Evolutionary conservation across 78 protist genomes (phyloP).

Genomic region (Guillardia theta): DNA sequence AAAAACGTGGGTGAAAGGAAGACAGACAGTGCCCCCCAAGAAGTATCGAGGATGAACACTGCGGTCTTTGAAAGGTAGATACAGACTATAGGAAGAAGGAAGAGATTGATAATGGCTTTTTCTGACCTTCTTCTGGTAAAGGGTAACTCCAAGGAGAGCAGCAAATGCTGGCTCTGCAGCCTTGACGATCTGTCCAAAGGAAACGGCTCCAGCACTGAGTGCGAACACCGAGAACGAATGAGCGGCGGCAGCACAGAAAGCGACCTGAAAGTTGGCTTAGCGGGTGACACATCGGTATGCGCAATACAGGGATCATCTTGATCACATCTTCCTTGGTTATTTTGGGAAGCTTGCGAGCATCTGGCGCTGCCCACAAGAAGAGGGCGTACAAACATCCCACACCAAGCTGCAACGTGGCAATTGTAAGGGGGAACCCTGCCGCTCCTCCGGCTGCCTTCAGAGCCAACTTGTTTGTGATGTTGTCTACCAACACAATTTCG

Average conservation of each 20-base stretch:
- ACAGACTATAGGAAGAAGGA: too few species aligned
- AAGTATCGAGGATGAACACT: too few species aligned
- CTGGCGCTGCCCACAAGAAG: constrained; percentile 47
- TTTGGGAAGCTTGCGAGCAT: constrained; percentile 26
- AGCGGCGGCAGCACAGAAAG: constrained; percentile 42
- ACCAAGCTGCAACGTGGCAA: constrained; percentile 47
- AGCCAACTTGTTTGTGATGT: constrained; percentile 47
- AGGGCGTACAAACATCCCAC: constrained; percentile 30
- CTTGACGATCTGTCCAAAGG: constrained; percentile 56
- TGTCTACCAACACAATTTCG: too few species aligned
- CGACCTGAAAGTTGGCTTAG: not conserved
- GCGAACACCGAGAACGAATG: constrained; percentile 33
- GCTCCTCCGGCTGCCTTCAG: constrained; percentile 37
- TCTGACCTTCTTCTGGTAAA: constrained; percentile 9
- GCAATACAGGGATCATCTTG: not conserved
- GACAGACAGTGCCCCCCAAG: too few species aligned
- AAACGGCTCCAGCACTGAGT: constrained; percentile 43
- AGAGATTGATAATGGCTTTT: too few species aligned
- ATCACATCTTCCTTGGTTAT: not conserved
- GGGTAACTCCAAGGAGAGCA: constrained; percentile 12
- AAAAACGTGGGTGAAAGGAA: too few species aligned
- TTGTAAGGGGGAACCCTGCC: constrained; percentile 45
- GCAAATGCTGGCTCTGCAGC: constrained; percentile 55
- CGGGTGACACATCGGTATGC: not conserved
- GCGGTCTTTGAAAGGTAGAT: too few species aligned